A percentile compares a stretch with the other conserved stretches of the same genome.
Evolutionary conservation across 257 asterid genomes (phyloP).

Genomic region (Nicotiana sylvestris): DNA sequence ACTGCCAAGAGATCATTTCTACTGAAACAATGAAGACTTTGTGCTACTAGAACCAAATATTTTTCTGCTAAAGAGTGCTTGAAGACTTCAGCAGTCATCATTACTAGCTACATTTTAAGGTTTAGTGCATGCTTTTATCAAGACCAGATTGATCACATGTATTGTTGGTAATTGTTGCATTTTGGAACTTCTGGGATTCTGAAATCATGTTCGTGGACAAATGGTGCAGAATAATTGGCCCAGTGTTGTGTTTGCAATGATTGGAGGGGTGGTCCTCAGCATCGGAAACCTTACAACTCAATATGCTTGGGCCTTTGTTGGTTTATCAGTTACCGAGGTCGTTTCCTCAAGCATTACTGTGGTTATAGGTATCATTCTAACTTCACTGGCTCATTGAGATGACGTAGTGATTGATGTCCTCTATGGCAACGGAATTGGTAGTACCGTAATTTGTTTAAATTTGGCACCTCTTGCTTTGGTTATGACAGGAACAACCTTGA

Average conservation of each 20-base stretch:
- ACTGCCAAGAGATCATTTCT: not conserved
- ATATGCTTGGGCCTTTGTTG: constrained; percentile 96
- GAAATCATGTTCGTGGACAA: not conserved
- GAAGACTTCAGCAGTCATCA: not conserved
- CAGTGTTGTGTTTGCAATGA: constrained; percentile 80
- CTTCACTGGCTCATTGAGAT: not conserved
- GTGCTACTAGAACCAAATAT: not conserved
- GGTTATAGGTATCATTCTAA: constrained; percentile 58
- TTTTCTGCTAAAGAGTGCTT: not conserved
- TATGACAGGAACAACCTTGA: constrained; percentile 72
- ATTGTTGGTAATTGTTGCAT: not conserved
- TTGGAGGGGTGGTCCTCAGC: constrained; percentile 84
- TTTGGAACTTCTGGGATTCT: not conserved
- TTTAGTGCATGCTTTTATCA: not conserved
- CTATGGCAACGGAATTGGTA: too few species aligned
- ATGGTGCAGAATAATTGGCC: constrained; percentile 70
- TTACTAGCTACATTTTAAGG: not conserved
- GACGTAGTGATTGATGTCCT: not conserved
- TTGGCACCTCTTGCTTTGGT: not conserved
- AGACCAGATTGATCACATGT: not conserved
- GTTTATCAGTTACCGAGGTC: constrained; percentile 91
- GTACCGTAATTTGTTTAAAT: not conserved
- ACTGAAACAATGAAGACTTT: not conserved
- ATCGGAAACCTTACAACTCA: constrained; percentile 87
- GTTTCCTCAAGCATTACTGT: constrained; percentile 81